Evolutionary conservation across 164 flowering plant species (phyloP).

Genomic region (Vitis rotundifolia): DNA sequence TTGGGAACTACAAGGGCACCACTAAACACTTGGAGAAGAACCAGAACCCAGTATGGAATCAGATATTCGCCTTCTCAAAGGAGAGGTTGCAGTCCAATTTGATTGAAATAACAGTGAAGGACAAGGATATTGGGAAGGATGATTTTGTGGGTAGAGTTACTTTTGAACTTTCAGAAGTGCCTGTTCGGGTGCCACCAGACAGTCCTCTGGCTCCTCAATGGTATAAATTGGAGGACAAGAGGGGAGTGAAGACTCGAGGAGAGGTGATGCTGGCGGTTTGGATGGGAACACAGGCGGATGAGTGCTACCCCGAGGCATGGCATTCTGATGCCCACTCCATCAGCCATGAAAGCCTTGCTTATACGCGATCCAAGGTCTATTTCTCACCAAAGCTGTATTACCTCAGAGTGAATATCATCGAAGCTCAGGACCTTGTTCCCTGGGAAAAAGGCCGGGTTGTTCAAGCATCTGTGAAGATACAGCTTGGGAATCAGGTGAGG

Average conservation of each 20-base stretch:
- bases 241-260: slow-evolving; percentile 54
- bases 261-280: slow-evolving; percentile 91
- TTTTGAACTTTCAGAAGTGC: slow-evolving; percentile 67
- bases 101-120: slow-evolving; percentile 68
- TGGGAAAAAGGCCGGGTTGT: slow-evolving; percentile 41
- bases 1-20: slow-evolving; percentile 78
- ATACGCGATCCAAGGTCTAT: slow-evolving; percentile 75
- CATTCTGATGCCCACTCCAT: slow-evolving; percentile 74
- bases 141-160: slow-evolving; percentile 65
- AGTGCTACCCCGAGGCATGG: slow-evolving; percentile 78
- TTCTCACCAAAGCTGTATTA: slow-evolving; percentile 83
- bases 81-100: slow-evolving; percentile 56
- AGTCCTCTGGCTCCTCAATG: slow-evolving; percentile 92
- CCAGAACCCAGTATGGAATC: slow-evolving; percentile 69
- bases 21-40: slow-evolving; percentile 78
- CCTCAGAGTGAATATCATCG: slow-evolving; percentile 63
- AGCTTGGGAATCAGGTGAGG: slow-evolving; percentile 50
- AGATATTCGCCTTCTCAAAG: slow-evolving; percentile 71
- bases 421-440: slow-evolving; percentile 80
- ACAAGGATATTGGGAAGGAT: slow-evolving; percentile 70
- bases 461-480: slow-evolving; percentile 45
- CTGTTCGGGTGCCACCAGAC: slow-evolving; percentile 83
- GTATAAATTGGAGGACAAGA: slow-evolving; percentile 69
- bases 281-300: slow-evolving; percentile 98
- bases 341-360: slow-evolving; percentile 40